Evolutionary conservation across 345 rosid genomes (phyloP).

Genomic region (Gossypium raimondii): DNA sequence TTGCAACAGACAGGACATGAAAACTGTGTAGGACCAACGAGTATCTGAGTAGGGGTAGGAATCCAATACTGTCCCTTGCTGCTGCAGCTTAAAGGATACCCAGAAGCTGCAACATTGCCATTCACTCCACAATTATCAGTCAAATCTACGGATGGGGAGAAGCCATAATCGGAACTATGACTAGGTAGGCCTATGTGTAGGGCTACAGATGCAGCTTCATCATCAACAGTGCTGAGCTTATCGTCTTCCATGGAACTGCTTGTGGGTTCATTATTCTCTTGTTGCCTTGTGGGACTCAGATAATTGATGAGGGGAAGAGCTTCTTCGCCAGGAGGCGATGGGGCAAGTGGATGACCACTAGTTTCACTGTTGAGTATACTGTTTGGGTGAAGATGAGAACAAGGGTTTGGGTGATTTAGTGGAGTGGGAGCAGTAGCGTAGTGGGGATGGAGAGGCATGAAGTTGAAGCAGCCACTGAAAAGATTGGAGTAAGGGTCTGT

Average conservation of each 20-base stretch:
- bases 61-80: constrained; percentile 55
- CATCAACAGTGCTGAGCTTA: background rate
- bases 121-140: background rate
- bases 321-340: constrained; percentile 17
- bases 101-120: constrained; percentile 18
- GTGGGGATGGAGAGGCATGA: constrained; percentile 30
- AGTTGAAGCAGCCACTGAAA: constrained; percentile 33
- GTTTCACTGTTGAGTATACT: background rate
- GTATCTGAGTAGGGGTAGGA: constrained; percentile 61
- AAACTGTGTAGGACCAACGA: constrained; percentile 56
- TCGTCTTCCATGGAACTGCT: constrained; percentile 25
- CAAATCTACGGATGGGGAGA: constrained; percentile 17
- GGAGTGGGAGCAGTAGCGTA: constrained; percentile 10
- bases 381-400: background rate
- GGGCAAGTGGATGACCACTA: background rate
- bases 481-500: constrained; percentile 40
- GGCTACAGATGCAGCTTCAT: constrained; percentile 25
- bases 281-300: constrained; percentile 28
- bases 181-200: constrained; percentile 45
- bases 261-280: constrained; percentile 22
- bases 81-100: constrained; percentile 21
- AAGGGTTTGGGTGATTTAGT: constrained; percentile 5
- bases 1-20: constrained; percentile 52
- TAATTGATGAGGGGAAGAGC: constrained; percentile 41
- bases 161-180: constrained; percentile 23